Percentiles rank a stretch among this genome's conserved stretches.
Evolutionary conservation across 139 green algal species (phyloP).

Genomic region (Raphidocelis subcapitata): DNA sequence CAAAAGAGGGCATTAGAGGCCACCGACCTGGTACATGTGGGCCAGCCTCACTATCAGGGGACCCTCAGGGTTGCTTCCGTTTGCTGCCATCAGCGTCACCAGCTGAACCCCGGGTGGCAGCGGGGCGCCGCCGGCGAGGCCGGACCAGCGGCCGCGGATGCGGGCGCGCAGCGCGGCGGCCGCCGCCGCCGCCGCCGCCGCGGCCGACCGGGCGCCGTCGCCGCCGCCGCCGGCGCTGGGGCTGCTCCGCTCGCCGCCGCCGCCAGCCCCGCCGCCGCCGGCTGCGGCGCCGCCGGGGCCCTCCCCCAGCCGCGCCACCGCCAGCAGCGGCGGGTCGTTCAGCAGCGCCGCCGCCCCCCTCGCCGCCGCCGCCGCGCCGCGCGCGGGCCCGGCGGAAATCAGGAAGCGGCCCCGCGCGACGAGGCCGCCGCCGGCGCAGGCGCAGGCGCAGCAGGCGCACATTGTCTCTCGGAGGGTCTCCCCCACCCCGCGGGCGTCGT

Average conservation of each 20-base stretch:
- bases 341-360: conserved; percentile 43
- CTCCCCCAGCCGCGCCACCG: conserved; percentile 34
- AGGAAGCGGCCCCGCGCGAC: conserved; percentile 39
- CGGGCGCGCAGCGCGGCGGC: background rate
- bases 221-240: background rate
- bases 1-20: no score
- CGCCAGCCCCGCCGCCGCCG: background rate
- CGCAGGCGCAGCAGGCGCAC: conserved; percentile 58
- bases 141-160: background rate
- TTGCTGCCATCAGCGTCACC: conserved; percentile 42
- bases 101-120: conserved; percentile 55
- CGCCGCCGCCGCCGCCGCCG: background rate
- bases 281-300: conserved; percentile 3
- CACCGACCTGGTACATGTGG: conserved; percentile 46
- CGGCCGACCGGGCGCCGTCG: background rate
- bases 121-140: conserved; percentile 6
- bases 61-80: background rate
- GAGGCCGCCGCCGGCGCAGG: conserved; percentile 46
- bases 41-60: conserved; percentile 49
- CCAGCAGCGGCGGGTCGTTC: conserved; percentile 56
- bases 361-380: conserved; percentile 9
- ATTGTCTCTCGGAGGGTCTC: conserved; percentile 77
- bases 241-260: background rate
- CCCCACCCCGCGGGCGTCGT: conserved; percentile 68
- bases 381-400: conserved; percentile 4